Conservation (phyloP, 1,284 basidiomycete genomes). For the Leccinum solheimii region DNA sequence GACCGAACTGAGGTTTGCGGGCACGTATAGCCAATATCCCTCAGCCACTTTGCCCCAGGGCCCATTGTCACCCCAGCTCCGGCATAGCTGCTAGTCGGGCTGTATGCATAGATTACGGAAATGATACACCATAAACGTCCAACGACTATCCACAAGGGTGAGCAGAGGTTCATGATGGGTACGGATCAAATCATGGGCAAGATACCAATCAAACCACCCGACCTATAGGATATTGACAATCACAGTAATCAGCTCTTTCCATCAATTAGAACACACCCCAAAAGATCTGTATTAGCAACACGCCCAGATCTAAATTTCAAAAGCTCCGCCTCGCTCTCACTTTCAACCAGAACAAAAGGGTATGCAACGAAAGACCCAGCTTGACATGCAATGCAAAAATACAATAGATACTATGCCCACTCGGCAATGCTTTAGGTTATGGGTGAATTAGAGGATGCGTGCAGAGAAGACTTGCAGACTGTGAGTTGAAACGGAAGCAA, state of each 20-base stretch:
- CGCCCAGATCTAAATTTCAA: neutral
- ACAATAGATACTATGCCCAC: slow-evolving; percentile 15
- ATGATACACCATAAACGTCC: neutral
- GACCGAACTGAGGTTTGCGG: slow-evolving; percentile 10
- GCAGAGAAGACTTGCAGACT: neutral
- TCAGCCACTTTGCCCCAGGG: slow-evolving; percentile 3
- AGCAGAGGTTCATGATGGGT: too few species aligned
- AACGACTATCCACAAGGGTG: neutral
- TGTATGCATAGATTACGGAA: neutral
- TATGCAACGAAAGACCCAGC: neutral
- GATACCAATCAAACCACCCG: neutral
- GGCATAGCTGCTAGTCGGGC: neutral
- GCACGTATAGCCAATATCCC: slow-evolving; percentile 30
- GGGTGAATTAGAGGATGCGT: neutral
- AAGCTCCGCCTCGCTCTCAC: neutral
- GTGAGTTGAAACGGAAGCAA: neutral
- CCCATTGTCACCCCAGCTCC: slow-evolving; percentile 20
- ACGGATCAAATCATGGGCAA: neutral
- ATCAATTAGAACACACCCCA: neutral
- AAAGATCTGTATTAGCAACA: neutral
- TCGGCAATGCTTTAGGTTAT: slow-evolving; percentile 14
- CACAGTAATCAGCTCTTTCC: neutral
- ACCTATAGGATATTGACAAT: neutral
- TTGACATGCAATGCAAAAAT: slow-evolving; percentile 7
- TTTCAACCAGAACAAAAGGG: neutral